Conservation (phyloP, 192 early-diverging fungal species). For the Phycomyces blakesleeanus region DNA sequence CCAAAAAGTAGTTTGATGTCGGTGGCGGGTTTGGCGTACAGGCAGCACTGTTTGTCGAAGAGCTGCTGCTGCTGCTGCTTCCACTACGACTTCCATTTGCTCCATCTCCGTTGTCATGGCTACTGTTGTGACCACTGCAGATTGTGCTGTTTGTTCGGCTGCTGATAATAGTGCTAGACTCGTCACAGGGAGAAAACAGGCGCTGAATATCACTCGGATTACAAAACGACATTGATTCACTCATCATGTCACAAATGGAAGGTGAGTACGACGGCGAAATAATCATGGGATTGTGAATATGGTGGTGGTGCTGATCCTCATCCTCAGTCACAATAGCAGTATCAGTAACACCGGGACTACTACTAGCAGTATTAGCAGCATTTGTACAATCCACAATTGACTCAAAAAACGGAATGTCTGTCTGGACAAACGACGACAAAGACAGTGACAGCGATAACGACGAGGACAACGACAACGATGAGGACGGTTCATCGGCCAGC, state of each 20-base stretch:
- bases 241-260: neutral
- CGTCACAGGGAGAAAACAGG: neutral
- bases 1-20: neutral
- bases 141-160: neutral
- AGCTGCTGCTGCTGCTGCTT: no score
- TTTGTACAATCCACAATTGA: no score
- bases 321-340: no score
- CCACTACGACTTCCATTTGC: no score
- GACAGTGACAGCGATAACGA: neutral
- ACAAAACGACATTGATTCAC: neutral
- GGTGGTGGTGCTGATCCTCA: no score
- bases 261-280: neutral
- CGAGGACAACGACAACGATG: neutral
- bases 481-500: slow-evolving; percentile 21
- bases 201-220: neutral
- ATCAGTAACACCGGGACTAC: no score
- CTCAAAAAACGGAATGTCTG: no score
- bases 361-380: no score
- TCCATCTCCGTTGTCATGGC: no score
- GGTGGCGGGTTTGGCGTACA: slow-evolving; percentile 10
- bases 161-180: slow-evolving; percentile 6
- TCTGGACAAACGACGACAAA: no score
- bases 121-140: no score
- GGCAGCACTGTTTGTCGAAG: slow-evolving; percentile 7
- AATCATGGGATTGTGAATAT: no score